Percentiles rank a stretch among this genome's conserved stretches.
These are phyloP conservation scores for Setaria viridis DNA, from an alignment of 202 grass and related monocot genomes.

Conservation along the genomic window DNA sequence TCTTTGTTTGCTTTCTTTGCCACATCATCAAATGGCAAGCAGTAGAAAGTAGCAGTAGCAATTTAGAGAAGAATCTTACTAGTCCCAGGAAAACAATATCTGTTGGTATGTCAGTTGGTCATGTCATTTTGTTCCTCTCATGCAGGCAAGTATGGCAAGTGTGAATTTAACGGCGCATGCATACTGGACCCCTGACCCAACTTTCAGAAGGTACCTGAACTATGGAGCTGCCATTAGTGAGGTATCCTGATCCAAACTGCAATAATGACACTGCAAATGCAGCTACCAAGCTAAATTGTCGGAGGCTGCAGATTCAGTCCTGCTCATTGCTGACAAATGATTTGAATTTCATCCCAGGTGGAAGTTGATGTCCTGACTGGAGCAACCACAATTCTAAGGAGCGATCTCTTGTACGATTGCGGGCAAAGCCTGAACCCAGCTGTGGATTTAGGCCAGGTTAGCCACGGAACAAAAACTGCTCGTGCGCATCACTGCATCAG, in stretches of 20 bases:
- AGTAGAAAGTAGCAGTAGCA: constrained; percentile 8
- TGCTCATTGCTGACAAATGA: neutral
- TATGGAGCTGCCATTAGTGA: constrained; percentile 80
- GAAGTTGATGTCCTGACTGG: constrained; percentile 80
- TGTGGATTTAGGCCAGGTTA: constrained; percentile 89
- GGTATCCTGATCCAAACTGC: constrained; percentile 46
- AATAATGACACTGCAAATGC: neutral
- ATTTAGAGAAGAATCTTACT: neutral
- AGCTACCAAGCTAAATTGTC: neutral
- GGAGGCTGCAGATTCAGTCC: neutral
- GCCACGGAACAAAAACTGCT: neutral
- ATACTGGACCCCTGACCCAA: constrained; percentile 64
- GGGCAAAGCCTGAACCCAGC: constrained; percentile 90
- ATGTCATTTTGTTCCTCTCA: constrained; percentile 3
- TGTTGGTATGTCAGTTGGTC: neutral
- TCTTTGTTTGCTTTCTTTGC: neutral
- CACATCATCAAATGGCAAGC: neutral
- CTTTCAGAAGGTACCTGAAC: constrained; percentile 65
- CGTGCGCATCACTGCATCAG: neutral
- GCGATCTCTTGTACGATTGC: constrained; percentile 78
- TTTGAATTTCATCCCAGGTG: constrained; percentile 54
- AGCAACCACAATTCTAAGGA: constrained; percentile 74
- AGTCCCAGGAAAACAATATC: neutral
- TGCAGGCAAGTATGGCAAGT: constrained; percentile 60
- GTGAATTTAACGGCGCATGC: constrained; percentile 72